Conservation (phyloP, 2,329 filamentous ascomycete genomes). For the Coniochaeta hoffmannii region DNA sequence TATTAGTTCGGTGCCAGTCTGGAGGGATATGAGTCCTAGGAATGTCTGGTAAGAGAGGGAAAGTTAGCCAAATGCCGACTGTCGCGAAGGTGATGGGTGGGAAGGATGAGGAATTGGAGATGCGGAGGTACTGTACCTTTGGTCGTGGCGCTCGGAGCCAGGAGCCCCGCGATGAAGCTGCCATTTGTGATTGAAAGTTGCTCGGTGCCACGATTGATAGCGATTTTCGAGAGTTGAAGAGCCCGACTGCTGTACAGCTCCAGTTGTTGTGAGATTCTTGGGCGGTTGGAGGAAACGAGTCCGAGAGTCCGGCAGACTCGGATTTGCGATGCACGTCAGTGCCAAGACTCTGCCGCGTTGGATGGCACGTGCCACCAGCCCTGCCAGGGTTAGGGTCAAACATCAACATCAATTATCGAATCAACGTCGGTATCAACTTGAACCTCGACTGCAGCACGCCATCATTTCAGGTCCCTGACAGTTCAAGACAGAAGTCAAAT, state of each 20-base stretch:
- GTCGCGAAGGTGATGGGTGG: not conserved
- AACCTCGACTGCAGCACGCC: too few species aligned
- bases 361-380: not conserved
- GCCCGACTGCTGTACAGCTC: too few species aligned
- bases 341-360: not conserved
- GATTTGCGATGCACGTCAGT: not conserved
- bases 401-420: not conserved
- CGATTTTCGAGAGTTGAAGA: too few species aligned
- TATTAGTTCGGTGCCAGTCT: slow-evolving; percentile 80
- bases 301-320: not conserved
- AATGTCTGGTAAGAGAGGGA: slow-evolving; percentile 55
- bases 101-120: not conserved
- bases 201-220: too few species aligned
- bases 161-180: not conserved
- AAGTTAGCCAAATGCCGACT: too few species aligned
- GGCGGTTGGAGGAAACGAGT: not conserved
- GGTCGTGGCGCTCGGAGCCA: slow-evolving; percentile 2
- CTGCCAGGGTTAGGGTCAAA: not conserved
- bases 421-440: too few species aligned
- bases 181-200: not conserved
- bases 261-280: too few species aligned
- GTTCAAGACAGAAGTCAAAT: too few species aligned
- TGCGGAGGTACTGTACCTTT: not conserved
- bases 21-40: slow-evolving; percentile 77
- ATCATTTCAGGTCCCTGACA: too few species aligned